Evolutionary conservation across 495 filamentous ascomycete genomes (phyloP).

Genomic region (Xylaria bambusicola): DNA sequence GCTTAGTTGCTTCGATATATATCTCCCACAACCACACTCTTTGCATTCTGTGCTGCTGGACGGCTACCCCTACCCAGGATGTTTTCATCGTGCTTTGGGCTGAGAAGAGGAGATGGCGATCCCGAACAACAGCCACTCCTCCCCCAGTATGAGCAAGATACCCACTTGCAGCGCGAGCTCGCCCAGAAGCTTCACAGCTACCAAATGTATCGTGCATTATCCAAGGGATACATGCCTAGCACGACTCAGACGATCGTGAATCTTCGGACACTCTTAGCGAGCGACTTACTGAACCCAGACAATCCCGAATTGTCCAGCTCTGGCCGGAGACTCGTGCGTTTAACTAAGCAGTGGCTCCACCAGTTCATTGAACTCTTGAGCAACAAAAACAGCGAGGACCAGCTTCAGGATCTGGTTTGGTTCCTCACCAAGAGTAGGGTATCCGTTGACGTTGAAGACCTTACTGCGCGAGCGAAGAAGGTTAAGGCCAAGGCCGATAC

Average conservation of each 20-base stretch:
- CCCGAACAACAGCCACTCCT: slow-evolving; percentile 74
- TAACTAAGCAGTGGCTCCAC: slow-evolving; percentile 68
- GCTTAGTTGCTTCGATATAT: too few species aligned
- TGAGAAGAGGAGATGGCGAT: slow-evolving; percentile 32
- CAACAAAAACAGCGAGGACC: slow-evolving; percentile 81
- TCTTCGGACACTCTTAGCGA: slow-evolving; percentile 74
- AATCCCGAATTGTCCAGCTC: slow-evolving; percentile 75
- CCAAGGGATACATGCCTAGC: slow-evolving; percentile 87
- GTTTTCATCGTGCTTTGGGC: slow-evolving; percentile 41
- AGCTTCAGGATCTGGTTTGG: slow-evolving; percentile 92
- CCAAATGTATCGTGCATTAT: slow-evolving; percentile 83
- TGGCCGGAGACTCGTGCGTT: slow-evolving; percentile 71
- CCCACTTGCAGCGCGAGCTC: slow-evolving; percentile 69
- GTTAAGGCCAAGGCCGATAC: slow-evolving; percentile 76
- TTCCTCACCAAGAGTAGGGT: slow-evolving; percentile 71
- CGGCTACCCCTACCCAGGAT: slow-evolving; percentile 11
- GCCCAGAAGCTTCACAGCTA: slow-evolving; percentile 90
- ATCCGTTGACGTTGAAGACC: slow-evolving; percentile 65
- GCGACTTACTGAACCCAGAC: slow-evolving; percentile 75
- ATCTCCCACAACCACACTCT: not conserved
- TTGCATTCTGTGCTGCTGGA: not conserved
- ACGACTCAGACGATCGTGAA: slow-evolving; percentile 84
- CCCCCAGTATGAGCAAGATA: slow-evolving; percentile 83
- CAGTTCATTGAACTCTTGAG: slow-evolving; percentile 74
- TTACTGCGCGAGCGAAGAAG: slow-evolving; percentile 61